Base-by-base conservation (phyloP, 805 yeast genomes). In the Suhomyces tanzawaensis region DNA sequence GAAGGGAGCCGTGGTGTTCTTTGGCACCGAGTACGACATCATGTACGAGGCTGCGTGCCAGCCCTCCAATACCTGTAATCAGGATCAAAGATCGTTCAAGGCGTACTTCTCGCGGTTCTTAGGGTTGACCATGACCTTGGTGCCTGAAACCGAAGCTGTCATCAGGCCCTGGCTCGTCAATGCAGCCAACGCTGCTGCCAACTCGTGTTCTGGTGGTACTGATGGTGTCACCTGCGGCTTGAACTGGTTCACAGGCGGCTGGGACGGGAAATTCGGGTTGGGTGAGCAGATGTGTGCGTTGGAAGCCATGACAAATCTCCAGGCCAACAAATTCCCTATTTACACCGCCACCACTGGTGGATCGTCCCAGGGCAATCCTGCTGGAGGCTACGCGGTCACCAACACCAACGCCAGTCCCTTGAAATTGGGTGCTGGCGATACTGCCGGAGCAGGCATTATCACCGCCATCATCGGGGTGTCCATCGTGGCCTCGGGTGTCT, bases 51-150 rank as follows among this genome's bases (percentile, higher is more conserved):
- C 83, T 5, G 88, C 95, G 1, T 90, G 97, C 62, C 95, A 86
- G 68, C 69, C 71, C 13, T 48, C 66, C 1, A 60, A 58, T 18
- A 68, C 72, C 27, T 90, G 98, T 69, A 77, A 86, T 62, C 82
- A 77, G 39, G 97, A 90, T 69, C 95, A 90, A 69, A 73, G 95
- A 42, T 79, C 93, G n/a, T 90, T 91, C 74, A 87, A 85, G 67
- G 95, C 95, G 1, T 85, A 82, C 50, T 74, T 86, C 49, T 57
- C 88, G 2, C 70, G 96, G 40, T 81, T 81, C 57, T 60, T 90
- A 57, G 93, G 89, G 2, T 63, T 77, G 37, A 82, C 95, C 1
- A 80, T 91, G 0, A 71, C 77, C 34, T 62, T 91, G 58, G 82
- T 77, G 1, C 95, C 95, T 4, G 66, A 68, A 27, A 66, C 83